These are phyloP conservation scores for Lathyrus tuberosus DNA, from an alignment of 306 rosid species.

Conservation along the genomic window DNA sequence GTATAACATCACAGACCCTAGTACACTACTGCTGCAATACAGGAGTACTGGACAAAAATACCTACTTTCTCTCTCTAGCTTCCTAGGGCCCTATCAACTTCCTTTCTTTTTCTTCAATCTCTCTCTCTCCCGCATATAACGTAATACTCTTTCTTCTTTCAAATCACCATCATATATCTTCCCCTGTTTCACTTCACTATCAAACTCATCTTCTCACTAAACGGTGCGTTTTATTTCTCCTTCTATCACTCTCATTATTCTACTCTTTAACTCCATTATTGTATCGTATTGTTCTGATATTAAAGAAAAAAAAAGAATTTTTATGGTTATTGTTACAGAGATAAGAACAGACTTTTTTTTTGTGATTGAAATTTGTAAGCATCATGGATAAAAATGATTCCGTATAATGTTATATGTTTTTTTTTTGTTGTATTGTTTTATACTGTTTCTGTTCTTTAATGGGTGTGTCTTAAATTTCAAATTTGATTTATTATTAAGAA, in stretches of 20 bases:
- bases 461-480: conserved; percentile 37
- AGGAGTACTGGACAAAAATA: neutral
- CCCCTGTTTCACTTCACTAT: neutral
- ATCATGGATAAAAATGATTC: neutral
- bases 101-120: too few species aligned
- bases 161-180: neutral
- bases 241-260: neutral
- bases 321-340: neutral
- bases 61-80: neutral
- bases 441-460: conserved; percentile 19
- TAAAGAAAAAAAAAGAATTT: neutral
- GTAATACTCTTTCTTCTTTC: too few species aligned
- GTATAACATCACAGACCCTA: neutral
- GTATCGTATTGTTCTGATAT: neutral
- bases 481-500: neutral
- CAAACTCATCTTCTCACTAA: neutral
- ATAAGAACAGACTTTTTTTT: conserved; percentile 21
- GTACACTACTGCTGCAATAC: neutral
- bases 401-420: neutral
- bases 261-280: neutral
- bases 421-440: conserved; percentile 8
- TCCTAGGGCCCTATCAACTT: too few species aligned
- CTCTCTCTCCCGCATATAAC: too few species aligned
- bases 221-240: conserved; percentile 27
- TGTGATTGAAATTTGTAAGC: neutral